These are phyloP conservation scores for Annulohypoxylon moriforme DNA, from an alignment of 495 filamentous ascomycete genomes.

Conservation along the genomic window DNA sequence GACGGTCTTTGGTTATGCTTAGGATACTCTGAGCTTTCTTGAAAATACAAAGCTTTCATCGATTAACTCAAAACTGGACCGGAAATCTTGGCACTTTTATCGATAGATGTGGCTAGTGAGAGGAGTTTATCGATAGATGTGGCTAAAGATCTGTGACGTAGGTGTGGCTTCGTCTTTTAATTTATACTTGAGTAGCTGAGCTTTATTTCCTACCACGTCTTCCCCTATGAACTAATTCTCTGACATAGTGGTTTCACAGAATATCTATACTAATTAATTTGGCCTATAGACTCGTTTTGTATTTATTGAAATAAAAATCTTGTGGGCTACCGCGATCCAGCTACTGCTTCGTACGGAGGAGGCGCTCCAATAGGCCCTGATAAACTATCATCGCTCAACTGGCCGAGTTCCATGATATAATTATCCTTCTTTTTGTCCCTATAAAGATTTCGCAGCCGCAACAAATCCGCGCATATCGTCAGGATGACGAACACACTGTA, in stretches of 20 bases:
- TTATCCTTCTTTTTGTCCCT: constrained; percentile 9
- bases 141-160: constrained; percentile 4
- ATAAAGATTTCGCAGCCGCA: constrained; percentile 8
- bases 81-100: constrained; percentile 5
- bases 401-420: constrained; percentile 8
- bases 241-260: background rate
- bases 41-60: constrained; percentile 36
- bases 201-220: background rate
- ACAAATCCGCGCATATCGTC: constrained; percentile 3
- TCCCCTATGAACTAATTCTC: background rate
- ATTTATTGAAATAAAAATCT: background rate
- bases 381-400: background rate
- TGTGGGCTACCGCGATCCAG: background rate
- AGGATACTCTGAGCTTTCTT: constrained; percentile 7
- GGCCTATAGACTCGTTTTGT: background rate
- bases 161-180: constrained; percentile 3
- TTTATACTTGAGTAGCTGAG: background rate
- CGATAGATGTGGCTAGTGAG: constrained; percentile 18
- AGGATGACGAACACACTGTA: constrained; percentile 10
- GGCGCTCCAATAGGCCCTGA: background rate
- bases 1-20: background rate
- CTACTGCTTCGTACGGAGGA: constrained; percentile 21
- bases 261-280: background rate
- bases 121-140: background rate
- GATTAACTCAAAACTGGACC: constrained; percentile 16